Percentiles rank a stretch among this genome's conserved stretches.
phyloP scores from a whole-genome alignment of 768 basidiomycete genomes.

The Suillus sp. region DNA sequence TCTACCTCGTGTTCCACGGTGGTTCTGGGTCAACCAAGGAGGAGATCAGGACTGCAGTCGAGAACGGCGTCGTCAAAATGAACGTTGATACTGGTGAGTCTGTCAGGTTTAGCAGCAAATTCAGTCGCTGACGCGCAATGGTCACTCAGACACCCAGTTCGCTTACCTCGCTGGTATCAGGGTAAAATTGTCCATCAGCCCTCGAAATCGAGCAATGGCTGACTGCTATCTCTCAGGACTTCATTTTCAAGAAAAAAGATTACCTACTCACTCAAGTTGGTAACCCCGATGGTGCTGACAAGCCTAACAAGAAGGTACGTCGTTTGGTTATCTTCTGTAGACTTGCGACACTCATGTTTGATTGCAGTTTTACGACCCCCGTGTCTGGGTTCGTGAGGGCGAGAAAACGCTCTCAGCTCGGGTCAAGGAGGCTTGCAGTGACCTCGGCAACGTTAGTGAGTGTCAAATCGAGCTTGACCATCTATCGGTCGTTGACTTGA shows the following conservation, averaged over 20 bases:
- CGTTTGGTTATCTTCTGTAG: not conserved
- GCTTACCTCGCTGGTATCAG: conserved; percentile 89
- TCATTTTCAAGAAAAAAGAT: conserved; percentile 79
- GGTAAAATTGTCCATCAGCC: conserved; percentile 39
- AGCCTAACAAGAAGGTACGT: conserved; percentile 97
- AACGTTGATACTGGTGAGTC: conserved; percentile 85
- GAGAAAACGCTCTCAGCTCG: conserved; percentile 89
- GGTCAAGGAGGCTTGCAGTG: conserved; percentile 91
- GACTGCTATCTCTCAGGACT: conserved; percentile 57
- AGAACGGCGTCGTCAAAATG: conserved; percentile 97
- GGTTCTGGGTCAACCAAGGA: conserved; percentile 97
- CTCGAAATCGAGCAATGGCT: not conserved
- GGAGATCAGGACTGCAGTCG: conserved; percentile 91
- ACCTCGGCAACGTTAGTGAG: conserved; percentile 75
- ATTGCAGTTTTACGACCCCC: conserved; percentile 83
- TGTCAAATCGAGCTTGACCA: conserved; percentile 13
- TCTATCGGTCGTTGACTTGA: not conserved
- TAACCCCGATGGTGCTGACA: conserved; percentile 95
- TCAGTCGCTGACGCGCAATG: conserved; percentile 12
- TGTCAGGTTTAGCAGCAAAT: not conserved
- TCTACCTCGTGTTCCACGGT: conserved; percentile 99
- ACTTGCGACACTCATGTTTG: conserved; percentile 8
- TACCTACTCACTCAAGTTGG: conserved; percentile 92
- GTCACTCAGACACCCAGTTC: conserved; percentile 77
- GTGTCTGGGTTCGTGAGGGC: conserved; percentile 98